A percentile compares a stretch with the other conserved stretches of the same genome.
phyloP scores from a whole-genome alignment of 2,329 filamentous ascomycete genomes.

The Chrysoporthe cubensis region DNA sequence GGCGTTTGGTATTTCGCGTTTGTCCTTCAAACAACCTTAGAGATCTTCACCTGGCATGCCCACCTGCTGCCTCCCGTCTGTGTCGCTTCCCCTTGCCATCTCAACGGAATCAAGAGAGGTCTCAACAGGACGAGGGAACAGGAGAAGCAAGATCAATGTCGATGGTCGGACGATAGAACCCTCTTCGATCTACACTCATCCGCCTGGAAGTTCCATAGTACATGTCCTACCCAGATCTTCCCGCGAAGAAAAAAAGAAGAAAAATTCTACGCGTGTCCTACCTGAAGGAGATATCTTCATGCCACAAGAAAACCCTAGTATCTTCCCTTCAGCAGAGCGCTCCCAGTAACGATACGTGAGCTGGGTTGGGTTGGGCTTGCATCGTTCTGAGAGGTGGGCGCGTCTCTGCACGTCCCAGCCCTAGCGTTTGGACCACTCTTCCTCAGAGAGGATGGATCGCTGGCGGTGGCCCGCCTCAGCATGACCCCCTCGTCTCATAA shows the following conservation, averaged over 20 bases:
- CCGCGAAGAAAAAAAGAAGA: not conserved
- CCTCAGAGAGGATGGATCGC: not conserved
- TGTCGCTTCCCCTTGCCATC: no score
- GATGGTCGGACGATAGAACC: no score
- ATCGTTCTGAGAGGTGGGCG: not conserved
- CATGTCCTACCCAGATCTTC: not conserved
- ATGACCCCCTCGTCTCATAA: no score
- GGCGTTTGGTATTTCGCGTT: no score
- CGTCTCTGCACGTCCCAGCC: not conserved
- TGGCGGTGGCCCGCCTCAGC: not conserved
- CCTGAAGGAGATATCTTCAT: not conserved
- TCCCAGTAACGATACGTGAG: not conserved
- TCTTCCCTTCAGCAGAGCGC: not conserved
- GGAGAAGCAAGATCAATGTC: no score
- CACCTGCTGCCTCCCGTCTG: no score
- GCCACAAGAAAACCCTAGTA: not conserved
- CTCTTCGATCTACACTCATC: no score
- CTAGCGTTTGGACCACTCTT: not conserved
- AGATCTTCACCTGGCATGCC: no score
- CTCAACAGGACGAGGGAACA: no score
- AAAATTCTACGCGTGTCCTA: not conserved
- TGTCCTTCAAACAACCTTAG: no score
- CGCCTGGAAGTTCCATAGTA: no score
- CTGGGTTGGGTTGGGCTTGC: not conserved
- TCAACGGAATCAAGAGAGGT: no score